Evolutionary conservation across 305 asterid species (phyloP).

Genomic region (Solanum hybrid): DNA sequence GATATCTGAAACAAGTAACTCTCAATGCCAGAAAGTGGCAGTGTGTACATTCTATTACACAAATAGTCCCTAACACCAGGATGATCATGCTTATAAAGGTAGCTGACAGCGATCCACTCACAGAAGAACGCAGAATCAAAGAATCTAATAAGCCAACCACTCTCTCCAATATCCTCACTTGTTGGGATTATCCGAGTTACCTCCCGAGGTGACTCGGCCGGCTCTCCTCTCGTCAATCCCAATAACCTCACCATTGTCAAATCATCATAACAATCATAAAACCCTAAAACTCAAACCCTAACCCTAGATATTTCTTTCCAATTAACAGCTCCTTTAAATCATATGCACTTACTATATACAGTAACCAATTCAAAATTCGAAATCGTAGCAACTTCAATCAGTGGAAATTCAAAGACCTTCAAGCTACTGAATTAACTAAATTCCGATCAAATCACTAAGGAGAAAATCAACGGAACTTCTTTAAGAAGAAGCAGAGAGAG

Average conservation of each 20-base stretch:
- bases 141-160: constrained; percentile 86
- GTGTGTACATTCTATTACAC: constrained; percentile 86
- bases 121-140: constrained; percentile 81
- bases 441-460: not conserved
- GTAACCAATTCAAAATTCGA: not conserved
- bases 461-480: not conserved
- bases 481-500: not conserved
- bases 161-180: constrained; percentile 67
- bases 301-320: not conserved
- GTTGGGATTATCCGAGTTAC: constrained; percentile 80
- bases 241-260: constrained; percentile 70
- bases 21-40: constrained; percentile 76
- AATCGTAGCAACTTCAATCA: not conserved
- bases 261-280: constrained; percentile 38
- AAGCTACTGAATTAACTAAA: constrained; percentile 1
- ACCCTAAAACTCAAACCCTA: constrained; percentile 29
- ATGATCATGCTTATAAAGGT: constrained; percentile 85
- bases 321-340: not conserved
- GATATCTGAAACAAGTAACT: constrained; percentile 87
- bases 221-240: constrained; percentile 63
- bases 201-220: constrained; percentile 77
- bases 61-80: constrained; percentile 82
- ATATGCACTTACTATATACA: not conserved
- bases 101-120: constrained; percentile 96
- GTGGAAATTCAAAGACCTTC: not conserved